Conservation (phyloP, 208 protist species). For the Leishmania braziliensis region DNA sequence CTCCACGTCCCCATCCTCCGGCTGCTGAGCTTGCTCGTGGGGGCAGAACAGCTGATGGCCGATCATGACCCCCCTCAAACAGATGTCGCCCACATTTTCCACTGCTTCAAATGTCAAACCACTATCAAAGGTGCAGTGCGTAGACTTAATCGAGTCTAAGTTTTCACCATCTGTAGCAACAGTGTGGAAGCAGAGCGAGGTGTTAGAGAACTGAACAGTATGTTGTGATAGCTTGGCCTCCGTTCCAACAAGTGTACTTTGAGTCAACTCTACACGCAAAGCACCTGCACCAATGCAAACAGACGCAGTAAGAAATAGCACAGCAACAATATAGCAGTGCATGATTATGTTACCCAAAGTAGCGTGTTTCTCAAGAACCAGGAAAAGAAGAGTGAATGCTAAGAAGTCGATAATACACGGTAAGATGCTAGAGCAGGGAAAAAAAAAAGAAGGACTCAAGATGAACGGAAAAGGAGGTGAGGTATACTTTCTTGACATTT, state of each 20-base stretch:
- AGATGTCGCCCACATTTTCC: conserved; percentile 45
- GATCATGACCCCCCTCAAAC: conserved; percentile 49
- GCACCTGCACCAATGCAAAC: conserved; percentile 15
- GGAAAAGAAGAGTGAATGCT: not conserved
- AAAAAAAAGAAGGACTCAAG: not conserved
- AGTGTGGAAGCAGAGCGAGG: conserved; percentile 37
- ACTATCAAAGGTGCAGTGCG: conserved; percentile 56
- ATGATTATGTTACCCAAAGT: not conserved
- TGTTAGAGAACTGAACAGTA: conserved; percentile 41
- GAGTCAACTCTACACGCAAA: conserved; percentile 23
- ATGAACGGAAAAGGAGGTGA: not conserved
- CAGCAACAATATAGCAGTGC: not conserved
- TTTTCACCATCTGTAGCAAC: conserved; percentile 14
- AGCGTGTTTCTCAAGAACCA: not conserved
- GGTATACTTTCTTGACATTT: not conserved
- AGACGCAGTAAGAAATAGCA: conserved; percentile 16
- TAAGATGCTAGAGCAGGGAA: not conserved
- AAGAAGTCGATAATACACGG: not conserved
- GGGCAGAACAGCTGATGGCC: conserved; percentile 57
- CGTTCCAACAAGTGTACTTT: conserved; percentile 5
- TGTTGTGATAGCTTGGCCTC: conserved; percentile 14
- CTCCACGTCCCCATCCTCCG: conserved; percentile 19
- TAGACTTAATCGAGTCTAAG: not conserved
- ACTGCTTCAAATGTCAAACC: conserved; percentile 41
- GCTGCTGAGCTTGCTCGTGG: conserved; percentile 18